Evolutionary conservation across 345 rosid species (phyloP), one percentile per base, ranked within the genome.

Genomic region (Sisymbrium altissimum): DNA sequence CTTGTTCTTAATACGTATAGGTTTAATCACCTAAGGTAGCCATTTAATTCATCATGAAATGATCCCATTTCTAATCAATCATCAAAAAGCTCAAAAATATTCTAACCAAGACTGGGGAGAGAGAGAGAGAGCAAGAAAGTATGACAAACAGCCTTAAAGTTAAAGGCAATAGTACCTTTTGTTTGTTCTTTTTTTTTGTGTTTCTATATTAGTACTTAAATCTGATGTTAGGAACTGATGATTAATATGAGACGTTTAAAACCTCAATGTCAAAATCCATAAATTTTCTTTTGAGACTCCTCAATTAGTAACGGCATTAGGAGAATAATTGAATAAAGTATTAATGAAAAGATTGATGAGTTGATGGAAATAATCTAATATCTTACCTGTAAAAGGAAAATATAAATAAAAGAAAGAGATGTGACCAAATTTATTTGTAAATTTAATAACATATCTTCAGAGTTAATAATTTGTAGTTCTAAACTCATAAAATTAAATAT

Each of bases 121-220:
- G 15, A 45, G 29, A n/a, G n/a, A 38, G 39, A 49, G 52, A 39
- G 14, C 15, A 19, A 58, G 14, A 73, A 27, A 49, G 62, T 58
- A 49, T 49, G 61, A 40, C 30, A 59, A 60, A 61, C 69, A 75
- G 73, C 73, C 74, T 68, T 68, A 75, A 75, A 75, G 79, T 60
- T 75, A 68, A 75, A 75, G 78, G 73, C 68, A 49, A 50, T 11
- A 21, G 53, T 38, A 74, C 72, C 60, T 36, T 73, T 56, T 65
- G 59, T 73, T 66, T 56, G 39, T 6, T 73, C 13, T 64, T 35
- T 32, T 19, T 44, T 56, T 46, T 33, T n/a, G 23, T 59, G 27
- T 19, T 2, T 4, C 9, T 3, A 5, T 27, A 9, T 63, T 13
- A 8, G 36, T 54, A 3, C n/a, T 27, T 43, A 59, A 58, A 57